phyloP scores from a whole-genome alignment of 495 filamentous ascomycete genomes.

The Trichocladium antarcticum region DNA sequence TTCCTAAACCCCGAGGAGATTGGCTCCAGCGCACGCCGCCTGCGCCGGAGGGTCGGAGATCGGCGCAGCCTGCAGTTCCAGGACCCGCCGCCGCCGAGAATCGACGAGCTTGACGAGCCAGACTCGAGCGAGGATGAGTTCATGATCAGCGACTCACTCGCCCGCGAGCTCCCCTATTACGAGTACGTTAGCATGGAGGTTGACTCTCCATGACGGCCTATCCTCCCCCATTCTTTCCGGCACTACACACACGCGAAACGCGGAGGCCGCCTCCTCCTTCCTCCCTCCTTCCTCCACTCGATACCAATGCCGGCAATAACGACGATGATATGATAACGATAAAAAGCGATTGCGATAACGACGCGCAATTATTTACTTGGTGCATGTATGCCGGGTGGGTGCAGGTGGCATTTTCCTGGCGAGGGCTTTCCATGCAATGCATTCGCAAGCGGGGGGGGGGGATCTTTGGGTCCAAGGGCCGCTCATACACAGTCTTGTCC shows the following conservation, averaged over 20 bases:
- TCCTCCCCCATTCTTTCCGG: neutral
- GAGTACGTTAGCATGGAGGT: slow-evolving; percentile 36
- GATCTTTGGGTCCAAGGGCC: neutral
- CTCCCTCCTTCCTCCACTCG: neutral
- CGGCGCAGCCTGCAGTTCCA: slow-evolving; percentile 40
- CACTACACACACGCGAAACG: neutral
- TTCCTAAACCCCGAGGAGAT: slow-evolving; percentile 31
- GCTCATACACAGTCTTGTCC: neutral
- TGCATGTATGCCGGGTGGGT: slow-evolving; percentile 2
- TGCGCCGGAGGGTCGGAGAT: slow-evolving; percentile 39
- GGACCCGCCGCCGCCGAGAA: slow-evolving; percentile 39
- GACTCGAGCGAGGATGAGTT: slow-evolving; percentile 40
- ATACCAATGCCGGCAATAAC: slow-evolving; percentile 2
- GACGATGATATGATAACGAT: slow-evolving; percentile 3
- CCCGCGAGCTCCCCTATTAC: slow-evolving; percentile 41
- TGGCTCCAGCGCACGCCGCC: slow-evolving; percentile 36
- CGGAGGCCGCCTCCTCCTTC: neutral
- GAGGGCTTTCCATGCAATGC: neutral
- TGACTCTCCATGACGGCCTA: slow-evolving; percentile 30
- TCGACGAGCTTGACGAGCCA: slow-evolving; percentile 43
- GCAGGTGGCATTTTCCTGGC: neutral
- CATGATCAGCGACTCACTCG: slow-evolving; percentile 32
- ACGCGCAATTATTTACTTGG: neutral
- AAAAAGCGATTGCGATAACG: neutral
- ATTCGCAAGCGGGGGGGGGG: neutral